These are phyloP conservation scores for Metarhizium brunneum DNA, from an alignment of 2,329 filamentous ascomycete genomes.

Conservation along the genomic window DNA sequence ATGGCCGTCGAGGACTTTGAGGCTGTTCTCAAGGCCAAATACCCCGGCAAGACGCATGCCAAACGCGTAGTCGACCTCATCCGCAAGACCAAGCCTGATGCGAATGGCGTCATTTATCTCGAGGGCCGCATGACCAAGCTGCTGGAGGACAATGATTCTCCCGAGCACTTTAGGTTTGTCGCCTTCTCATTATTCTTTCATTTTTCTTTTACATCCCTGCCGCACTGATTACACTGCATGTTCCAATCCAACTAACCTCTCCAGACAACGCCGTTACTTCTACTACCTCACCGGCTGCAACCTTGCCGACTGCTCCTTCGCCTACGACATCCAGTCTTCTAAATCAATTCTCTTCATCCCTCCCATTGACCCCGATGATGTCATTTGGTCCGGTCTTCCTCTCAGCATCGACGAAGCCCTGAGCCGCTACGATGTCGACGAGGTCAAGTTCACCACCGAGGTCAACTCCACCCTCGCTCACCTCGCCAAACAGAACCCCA, in stretches of 20 bases:
- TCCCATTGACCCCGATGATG: slow-evolving; percentile 74
- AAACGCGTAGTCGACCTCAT: slow-evolving; percentile 75
- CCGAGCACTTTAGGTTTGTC: slow-evolving; percentile 65
- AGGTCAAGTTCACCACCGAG: slow-evolving; percentile 62
- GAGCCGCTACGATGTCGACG: slow-evolving; percentile 71
- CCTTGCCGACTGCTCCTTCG: slow-evolving; percentile 69
- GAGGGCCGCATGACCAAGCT: slow-evolving; percentile 75
- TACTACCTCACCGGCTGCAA: slow-evolving; percentile 86
- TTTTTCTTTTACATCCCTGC: neutral
- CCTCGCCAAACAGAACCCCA: slow-evolving; percentile 28
- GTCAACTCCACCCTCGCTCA: slow-evolving; percentile 63
- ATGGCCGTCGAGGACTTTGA: slow-evolving; percentile 37
- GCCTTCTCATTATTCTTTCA: neutral
- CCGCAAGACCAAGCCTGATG: slow-evolving; percentile 52
- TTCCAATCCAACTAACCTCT: neutral
- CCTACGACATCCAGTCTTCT: slow-evolving; percentile 68
- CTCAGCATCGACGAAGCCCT: slow-evolving; percentile 67
- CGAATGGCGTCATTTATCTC: slow-evolving; percentile 69
- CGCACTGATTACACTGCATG: neutral
- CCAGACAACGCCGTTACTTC: slow-evolving; percentile 81
- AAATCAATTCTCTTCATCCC: slow-evolving; percentile 85
- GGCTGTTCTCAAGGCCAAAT: slow-evolving; percentile 50
- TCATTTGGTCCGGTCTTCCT: slow-evolving; percentile 90
- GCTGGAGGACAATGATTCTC: slow-evolving; percentile 82
- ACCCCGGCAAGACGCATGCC: slow-evolving; percentile 82